These are phyloP conservation scores for Azolla pinnata DNA, from an alignment of 75 land plant species.

Conservation along the genomic window DNA sequence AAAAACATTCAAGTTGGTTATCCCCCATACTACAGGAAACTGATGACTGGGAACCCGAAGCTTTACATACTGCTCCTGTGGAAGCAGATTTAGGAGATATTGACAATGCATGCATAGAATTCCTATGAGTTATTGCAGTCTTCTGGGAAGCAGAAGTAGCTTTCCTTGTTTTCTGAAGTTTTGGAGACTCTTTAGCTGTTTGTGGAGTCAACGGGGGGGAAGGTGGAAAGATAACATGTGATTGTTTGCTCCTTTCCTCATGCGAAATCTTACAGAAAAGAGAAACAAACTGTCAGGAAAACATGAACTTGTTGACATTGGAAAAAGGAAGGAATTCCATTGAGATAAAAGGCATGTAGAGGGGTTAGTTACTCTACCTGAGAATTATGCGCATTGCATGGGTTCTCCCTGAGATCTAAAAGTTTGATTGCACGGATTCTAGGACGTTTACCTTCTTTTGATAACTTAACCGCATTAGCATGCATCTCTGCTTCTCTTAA, in stretches of 20 bases:
- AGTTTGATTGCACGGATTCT: not conserved
- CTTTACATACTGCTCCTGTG: not conserved
- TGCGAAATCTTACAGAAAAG: not conserved
- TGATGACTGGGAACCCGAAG: not conserved
- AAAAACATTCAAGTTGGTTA: constrained; percentile 18
- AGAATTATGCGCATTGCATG: not conserved
- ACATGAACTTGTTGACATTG: not conserved
- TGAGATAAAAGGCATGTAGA: not conserved
- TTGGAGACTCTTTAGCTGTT: not conserved
- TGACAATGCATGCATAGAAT: not conserved
- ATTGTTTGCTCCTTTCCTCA: not conserved
- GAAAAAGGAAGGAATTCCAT: not conserved
- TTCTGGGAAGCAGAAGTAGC: not conserved
- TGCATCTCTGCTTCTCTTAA: constrained; percentile 62
- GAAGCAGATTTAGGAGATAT: not conserved
- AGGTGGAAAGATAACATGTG: not conserved
- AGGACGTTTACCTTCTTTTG: not conserved
- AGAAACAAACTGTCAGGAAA: not conserved
- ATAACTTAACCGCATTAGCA: constrained; percentile 32
- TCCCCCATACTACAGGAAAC: not conserved
- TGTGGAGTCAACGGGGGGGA: not conserved
- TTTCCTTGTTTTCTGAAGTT: not conserved
- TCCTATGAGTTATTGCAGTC: not conserved
- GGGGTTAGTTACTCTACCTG: not conserved
- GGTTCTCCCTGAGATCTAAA: not conserved